phyloP scores from a whole-genome alignment of 2,329 filamentous ascomycete genomes.

The Madurella fahalii region DNA sequence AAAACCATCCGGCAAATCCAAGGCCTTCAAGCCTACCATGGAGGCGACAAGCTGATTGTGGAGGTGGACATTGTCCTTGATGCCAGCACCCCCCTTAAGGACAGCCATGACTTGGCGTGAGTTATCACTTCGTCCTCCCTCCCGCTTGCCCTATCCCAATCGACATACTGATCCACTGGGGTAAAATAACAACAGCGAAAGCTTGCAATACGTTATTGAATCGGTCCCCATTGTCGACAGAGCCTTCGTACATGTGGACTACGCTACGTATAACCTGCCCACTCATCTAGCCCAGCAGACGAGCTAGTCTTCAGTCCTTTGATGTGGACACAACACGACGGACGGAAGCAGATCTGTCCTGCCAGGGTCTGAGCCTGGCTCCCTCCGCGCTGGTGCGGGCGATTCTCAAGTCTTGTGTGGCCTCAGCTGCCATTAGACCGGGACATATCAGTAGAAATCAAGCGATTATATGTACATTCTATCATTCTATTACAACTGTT shows the following conservation, averaged over 20 bases:
- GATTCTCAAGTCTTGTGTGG: too few relatives aligned
- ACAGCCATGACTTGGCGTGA: conserved; percentile 70
- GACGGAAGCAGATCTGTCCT: too few relatives aligned
- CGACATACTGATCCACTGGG: background rate
- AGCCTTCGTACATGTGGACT: conserved; percentile 66
- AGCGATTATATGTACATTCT: too few relatives aligned
- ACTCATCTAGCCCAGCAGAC: conserved; percentile 52
- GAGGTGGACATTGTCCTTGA: conserved; percentile 80
- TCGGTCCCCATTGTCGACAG: conserved; percentile 74
- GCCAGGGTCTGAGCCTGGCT: too few relatives aligned
- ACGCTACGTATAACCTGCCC: conserved; percentile 58
- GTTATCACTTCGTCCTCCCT: conserved; percentile 1
- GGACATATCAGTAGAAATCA: too few relatives aligned
- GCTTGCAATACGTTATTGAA: conserved; percentile 78
- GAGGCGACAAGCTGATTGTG: conserved; percentile 79
- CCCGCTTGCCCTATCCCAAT: background rate
- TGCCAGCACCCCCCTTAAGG: conserved; percentile 67
- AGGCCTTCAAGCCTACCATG: conserved; percentile 78
- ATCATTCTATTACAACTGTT: too few relatives aligned
- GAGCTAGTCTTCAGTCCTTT: background rate
- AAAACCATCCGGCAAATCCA: conserved; percentile 83
- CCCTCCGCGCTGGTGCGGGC: too few relatives aligned
- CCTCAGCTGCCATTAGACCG: too few relatives aligned
- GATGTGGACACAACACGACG: too few relatives aligned
- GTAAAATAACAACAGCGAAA: conserved; percentile 47